These are phyloP conservation scores for Jacaranda copaia DNA, from an alignment of 257 asterid genomes.

Conservation along the genomic window DNA sequence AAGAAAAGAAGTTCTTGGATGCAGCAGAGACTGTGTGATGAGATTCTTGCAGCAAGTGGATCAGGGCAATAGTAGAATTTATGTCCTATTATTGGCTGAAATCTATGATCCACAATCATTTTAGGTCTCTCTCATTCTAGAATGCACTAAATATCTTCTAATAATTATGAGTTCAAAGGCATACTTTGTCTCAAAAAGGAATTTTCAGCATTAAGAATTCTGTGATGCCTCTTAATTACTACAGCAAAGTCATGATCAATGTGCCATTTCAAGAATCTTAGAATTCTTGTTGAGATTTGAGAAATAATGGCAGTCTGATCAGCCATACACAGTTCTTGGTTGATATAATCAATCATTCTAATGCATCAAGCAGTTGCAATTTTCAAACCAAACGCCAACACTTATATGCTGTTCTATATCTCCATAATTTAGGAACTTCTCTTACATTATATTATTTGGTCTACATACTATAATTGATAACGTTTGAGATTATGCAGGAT, in stretches of 20 bases:
- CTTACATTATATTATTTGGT: no score
- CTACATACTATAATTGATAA: no score
- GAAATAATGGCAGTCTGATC: neutral
- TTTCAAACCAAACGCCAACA: no score
- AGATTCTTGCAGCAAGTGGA: constrained; percentile 21
- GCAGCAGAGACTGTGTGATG: neutral
- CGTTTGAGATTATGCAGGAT: no score
- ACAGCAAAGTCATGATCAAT: neutral
- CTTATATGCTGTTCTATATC: no score
- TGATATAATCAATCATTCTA: neutral
- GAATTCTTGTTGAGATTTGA: no score
- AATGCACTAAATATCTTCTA: neutral
- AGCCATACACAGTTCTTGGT: neutral
- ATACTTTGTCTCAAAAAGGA: neutral
- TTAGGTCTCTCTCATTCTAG: neutral
- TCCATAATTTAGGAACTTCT: no score
- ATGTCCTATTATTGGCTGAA: no score
- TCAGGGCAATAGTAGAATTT: no score
- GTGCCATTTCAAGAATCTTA: constrained; percentile 14
- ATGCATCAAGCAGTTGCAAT: no score
- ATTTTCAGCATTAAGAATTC: neutral
- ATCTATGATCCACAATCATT: no score
- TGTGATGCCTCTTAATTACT: neutral
- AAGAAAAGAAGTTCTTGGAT: neutral
- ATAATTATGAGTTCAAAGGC: neutral